Evolutionary conservation across 2,329 filamentous ascomycete species (phyloP).

Genomic region (Claviceps monticola): DNA sequence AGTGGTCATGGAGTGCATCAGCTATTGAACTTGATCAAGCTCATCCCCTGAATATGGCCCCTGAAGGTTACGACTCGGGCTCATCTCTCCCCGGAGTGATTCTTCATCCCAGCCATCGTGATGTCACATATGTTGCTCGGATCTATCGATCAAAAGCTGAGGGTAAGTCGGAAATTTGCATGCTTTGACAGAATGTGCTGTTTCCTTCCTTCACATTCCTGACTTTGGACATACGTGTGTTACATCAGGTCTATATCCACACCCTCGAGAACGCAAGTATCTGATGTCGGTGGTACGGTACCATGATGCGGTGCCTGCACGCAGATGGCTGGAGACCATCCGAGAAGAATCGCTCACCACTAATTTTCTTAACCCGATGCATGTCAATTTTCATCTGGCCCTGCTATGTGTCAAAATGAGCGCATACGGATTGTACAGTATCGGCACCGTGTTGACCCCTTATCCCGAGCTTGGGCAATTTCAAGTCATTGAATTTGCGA

Average conservation of each 20-base stretch:
- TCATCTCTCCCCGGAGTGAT: constrained; percentile 1
- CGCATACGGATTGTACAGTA: constrained; percentile 1
- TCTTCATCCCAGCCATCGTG: not conserved
- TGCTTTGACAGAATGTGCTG: not conserved
- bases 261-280: not conserved
- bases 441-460: not conserved
- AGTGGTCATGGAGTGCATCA: constrained; percentile 11
- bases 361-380: too few species aligned
- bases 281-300: constrained; percentile 3
- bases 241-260: not conserved
- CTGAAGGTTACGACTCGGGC: not conserved
- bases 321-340: constrained; percentile 1
- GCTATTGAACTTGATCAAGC: constrained; percentile 9
- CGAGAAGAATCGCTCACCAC: not conserved
- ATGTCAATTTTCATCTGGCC: not conserved
- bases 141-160: not conserved
- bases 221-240: not conserved
- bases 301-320: not conserved
- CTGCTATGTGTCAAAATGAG: constrained; percentile 3
- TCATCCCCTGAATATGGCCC: not conserved
- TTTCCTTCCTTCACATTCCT: not conserved
- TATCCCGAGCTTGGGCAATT: too few species aligned
- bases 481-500: not conserved
- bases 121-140: constrained; percentile 1
- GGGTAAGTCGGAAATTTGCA: not conserved